Base-by-base conservation (phyloP, 345 rosid genomes). In the Eutrema yunnanense region DNA sequence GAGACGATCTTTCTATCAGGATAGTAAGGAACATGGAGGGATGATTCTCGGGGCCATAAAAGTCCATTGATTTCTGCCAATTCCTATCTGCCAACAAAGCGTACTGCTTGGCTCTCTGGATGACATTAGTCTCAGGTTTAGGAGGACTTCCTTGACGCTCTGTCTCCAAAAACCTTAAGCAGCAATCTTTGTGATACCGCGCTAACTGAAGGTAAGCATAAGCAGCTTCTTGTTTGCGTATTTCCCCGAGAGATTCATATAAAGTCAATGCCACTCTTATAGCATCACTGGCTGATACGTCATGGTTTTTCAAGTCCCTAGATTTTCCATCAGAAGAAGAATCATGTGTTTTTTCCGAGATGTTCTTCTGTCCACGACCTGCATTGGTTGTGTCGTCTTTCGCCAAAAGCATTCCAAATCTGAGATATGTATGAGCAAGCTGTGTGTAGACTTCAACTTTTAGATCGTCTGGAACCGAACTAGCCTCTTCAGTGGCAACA, bases 391-490 rank as follows among this genome's bases (percentile, higher is more conserved):
- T 66, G 81, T 86, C 86, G 73, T 91, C 96, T 51, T 80, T 81
- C 6, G 92, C 97, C 80, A 91, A 74, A 74, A 89, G 85, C 96
- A 94, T 91, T 65, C 98, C 98, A 48, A 94, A 82, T 81, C 95
- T 89, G 68, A 94, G 81, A 80, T 84, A 85, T 11, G 98, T 91
- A 79, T 94, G 84, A 69, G 95, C 97, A 78, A 82, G 84, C 69
- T 94, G 98, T n/a, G 92, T 94, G 62, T 66, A 76, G 5, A 86
- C 96, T 76, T 94, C 98, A 67, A 77, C 83, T 73, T 80, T 84
- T 79, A 89, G 73, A 80, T 67, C 76, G 27, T 70, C 76, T 27
- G 87, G 76, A 62, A 83, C 82, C 14, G 77, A 78, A 65, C 38
- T 42, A 27, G 64, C 62, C 40, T 79, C 84, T 65, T 76, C 79